Percentiles rank a stretch among this genome's conserved stretches.
Evolutionary conservation across 441 rosid genomes (phyloP).

Genomic region (Pelargonium myrrhifolium): DNA sequence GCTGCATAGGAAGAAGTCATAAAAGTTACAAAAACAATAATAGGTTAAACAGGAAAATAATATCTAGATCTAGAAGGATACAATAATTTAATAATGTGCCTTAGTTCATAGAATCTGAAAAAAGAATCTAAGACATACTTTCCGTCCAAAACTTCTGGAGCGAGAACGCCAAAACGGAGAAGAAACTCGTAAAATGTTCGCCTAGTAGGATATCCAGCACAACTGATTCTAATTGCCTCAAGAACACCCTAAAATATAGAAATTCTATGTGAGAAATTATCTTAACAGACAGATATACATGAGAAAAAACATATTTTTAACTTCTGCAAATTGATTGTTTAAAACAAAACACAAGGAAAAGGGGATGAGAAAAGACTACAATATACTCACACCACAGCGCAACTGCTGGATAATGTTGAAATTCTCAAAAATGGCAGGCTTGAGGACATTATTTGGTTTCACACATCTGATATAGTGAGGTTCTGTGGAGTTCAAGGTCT

Average conservation of each 20-base stretch:
- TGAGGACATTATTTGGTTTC: slow-evolving; percentile 95
- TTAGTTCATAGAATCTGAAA: not conserved
- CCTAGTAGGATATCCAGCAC: slow-evolving; percentile 99
- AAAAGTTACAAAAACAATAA: slow-evolving; percentile 15
- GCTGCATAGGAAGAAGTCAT: slow-evolving; percentile 37
- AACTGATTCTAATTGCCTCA: slow-evolving; percentile 99
- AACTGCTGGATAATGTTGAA: slow-evolving; percentile 91
- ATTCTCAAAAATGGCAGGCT: slow-evolving; percentile 96
- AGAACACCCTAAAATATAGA: slow-evolving; percentile 73
- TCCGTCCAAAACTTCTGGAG: slow-evolving; percentile 94
- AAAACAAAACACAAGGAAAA: slow-evolving; percentile 14
- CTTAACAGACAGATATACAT: slow-evolving; percentile 5
- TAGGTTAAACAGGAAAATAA: not conserved
- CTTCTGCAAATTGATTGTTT: slow-evolving; percentile 7
- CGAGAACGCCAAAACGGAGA: slow-evolving; percentile 95
- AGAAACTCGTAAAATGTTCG: slow-evolving; percentile 96
- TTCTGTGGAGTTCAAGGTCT: slow-evolving; percentile 88
- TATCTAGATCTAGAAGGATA: slow-evolving; percentile 10
- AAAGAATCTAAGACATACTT: slow-evolving; percentile 54
- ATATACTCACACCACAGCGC: slow-evolving; percentile 94
- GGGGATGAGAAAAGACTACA: slow-evolving; percentile 18
- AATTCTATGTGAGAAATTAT: slow-evolving; percentile 12
- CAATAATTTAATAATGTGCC: not conserved
- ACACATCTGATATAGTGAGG: slow-evolving; percentile 99
- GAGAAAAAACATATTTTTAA: slow-evolving; percentile 8